Percentiles rank a stretch among this genome's conserved stretches.
These are phyloP conservation scores for Aphanomyces cochlioides DNA, from an alignment of 352 stramenopile genomes.

Conservation along the genomic window DNA sequence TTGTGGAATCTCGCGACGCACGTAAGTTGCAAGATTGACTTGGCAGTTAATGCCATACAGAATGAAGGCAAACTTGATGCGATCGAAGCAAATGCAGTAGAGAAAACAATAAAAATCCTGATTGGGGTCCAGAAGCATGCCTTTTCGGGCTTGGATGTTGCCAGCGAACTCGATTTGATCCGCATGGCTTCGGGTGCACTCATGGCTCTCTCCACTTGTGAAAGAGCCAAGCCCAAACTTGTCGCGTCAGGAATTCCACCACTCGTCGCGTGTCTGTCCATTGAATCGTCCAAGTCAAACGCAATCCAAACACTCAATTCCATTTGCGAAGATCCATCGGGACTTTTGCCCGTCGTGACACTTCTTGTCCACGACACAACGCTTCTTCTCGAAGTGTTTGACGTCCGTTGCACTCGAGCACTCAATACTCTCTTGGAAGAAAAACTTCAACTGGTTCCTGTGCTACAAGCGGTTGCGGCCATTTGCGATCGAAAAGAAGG, in stretches of 20 bases:
- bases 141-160: conserved; percentile 36
- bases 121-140: conserved; percentile 30
- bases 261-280: conserved; percentile 52
- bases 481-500: neutral
- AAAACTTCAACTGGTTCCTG: neutral
- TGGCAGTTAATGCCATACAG: neutral
- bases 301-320: conserved; percentile 59
- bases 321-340: conserved; percentile 42
- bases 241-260: conserved; percentile 69
- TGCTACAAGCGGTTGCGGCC: conserved; percentile 14
- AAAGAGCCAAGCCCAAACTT: conserved; percentile 62
- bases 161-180: conserved; percentile 45
- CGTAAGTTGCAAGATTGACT: conserved; percentile 5
- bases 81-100: conserved; percentile 14
- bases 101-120: conserved; percentile 42
- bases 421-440: conserved; percentile 21
- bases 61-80: conserved; percentile 29
- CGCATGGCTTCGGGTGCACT: conserved; percentile 50
- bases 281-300: conserved; percentile 43
- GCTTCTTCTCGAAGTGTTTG: conserved; percentile 18
- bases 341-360: conserved; percentile 24
- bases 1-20: conserved; percentile 29
- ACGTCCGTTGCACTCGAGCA: conserved; percentile 1
- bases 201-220: conserved; percentile 63
- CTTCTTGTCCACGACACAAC: conserved; percentile 21